These are phyloP conservation scores for Fragaria vesca DNA, from an alignment of 306 rosid genomes.

Conservation along the genomic window DNA sequence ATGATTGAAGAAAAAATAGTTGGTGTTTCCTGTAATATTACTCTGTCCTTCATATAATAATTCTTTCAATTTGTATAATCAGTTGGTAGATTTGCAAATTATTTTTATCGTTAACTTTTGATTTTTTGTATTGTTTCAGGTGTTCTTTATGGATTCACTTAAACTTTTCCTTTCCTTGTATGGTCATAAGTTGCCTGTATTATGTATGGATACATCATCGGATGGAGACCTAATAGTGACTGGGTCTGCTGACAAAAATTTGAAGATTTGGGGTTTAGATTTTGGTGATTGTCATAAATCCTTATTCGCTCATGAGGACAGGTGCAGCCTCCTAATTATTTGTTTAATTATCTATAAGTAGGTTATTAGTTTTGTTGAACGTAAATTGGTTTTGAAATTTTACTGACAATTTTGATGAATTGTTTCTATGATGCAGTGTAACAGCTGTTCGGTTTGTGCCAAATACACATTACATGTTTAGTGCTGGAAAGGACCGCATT, in stretches of 20 bases:
- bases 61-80: constrained; percentile 9
- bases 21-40: not conserved
- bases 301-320: constrained; percentile 85
- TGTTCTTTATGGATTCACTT: constrained; percentile 69
- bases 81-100: constrained; percentile 2
- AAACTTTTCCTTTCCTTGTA: constrained; percentile 80
- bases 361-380: not conserved
- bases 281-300: constrained; percentile 96
- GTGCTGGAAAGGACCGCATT: constrained; percentile 78
- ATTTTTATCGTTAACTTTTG: constrained; percentile 16
- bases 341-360: not conserved
- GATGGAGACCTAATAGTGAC: constrained; percentile 91
- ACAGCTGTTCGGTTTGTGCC: constrained; percentile 82
- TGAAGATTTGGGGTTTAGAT: constrained; percentile 98
- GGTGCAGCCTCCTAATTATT: constrained; percentile 41
- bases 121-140: constrained; percentile 39
- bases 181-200: constrained; percentile 92
- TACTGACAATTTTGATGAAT: constrained; percentile 25
- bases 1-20: not conserved
- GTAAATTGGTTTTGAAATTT: not conserved
- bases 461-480: constrained; percentile 84
- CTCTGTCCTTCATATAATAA: not conserved
- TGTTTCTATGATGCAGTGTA: constrained; percentile 57
- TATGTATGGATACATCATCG: constrained; percentile 95
- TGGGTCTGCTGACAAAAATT: constrained; percentile 91